A percentile compares a stretch with the other conserved stretches of the same genome.
Evolutionary conservation across 2,329 filamentous ascomycete genomes (phyloP).

Genomic region (Neopestalotiopsis clavispora): DNA sequence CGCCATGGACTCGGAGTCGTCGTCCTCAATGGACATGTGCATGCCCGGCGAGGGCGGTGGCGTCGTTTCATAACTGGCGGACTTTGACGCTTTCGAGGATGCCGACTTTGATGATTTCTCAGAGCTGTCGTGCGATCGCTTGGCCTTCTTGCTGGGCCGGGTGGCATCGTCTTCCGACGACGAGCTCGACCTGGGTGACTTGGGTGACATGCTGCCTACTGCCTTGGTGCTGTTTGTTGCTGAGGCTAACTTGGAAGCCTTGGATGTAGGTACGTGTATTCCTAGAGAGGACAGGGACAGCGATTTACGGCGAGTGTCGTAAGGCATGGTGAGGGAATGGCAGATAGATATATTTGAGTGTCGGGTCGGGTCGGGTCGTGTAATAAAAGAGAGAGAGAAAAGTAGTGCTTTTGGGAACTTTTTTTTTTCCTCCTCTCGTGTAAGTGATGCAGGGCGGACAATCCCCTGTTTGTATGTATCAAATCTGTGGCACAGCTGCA

Average conservation of each 20-base stretch:
- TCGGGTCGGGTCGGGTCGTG: constrained; percentile 3
- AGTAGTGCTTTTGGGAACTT: not conserved
- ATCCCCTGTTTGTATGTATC: not conserved
- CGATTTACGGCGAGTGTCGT: constrained; percentile 97
- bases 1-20: constrained; percentile 40
- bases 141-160: constrained; percentile 69
- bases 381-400: not conserved
- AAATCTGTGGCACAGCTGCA: constrained; percentile 13
- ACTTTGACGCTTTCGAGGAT: constrained; percentile 36
- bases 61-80: constrained; percentile 72
- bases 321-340: constrained; percentile 68
- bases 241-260: constrained; percentile 53
- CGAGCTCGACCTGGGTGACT: constrained; percentile 35
- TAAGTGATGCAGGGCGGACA: not conserved
- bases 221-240: constrained; percentile 23
- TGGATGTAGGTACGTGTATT: constrained; percentile 76
- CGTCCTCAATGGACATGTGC: constrained; percentile 45
- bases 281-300: constrained; percentile 90
- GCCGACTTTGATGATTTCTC: constrained; percentile 28
- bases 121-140: constrained; percentile 72
- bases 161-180: constrained; percentile 34
- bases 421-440: not conserved
- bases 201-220: constrained; percentile 33
- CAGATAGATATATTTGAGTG: not conserved
- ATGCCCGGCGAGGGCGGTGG: constrained; percentile 76